phyloP scores from a whole-genome alignment of 2,329 filamentous ascomycete genomes.

The Fusarium fracticaudum region DNA sequence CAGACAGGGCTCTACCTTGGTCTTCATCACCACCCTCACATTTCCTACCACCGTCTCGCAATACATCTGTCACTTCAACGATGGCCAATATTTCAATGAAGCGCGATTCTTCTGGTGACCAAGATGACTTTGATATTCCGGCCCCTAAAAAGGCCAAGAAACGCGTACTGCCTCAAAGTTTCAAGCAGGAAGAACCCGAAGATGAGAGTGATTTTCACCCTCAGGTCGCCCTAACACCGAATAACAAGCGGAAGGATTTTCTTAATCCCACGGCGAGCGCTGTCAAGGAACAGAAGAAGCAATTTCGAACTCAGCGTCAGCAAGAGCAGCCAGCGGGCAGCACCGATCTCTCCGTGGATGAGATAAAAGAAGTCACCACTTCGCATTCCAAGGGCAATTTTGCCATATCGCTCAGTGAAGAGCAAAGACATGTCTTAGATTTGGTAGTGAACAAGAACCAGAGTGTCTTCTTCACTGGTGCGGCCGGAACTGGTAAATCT shows the following conservation, averaged over 20 bases:
- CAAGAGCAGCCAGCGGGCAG: constrained; percentile 54
- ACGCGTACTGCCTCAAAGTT: constrained; percentile 66
- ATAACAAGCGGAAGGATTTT: constrained; percentile 40
- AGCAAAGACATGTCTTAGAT: constrained; percentile 85
- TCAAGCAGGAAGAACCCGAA: constrained; percentile 48
- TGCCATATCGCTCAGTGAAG: constrained; percentile 79
- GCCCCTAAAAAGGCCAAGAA: constrained; percentile 62
- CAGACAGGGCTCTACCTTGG: constrained; percentile 68
- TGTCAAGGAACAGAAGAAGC: constrained; percentile 75
- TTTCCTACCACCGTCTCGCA: constrained; percentile 49
- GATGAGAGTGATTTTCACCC: constrained; percentile 47
- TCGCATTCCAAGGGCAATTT: constrained; percentile 48
- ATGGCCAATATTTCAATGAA: constrained; percentile 49
- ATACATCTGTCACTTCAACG: constrained; percentile 27
- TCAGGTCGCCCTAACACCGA: constrained; percentile 36
- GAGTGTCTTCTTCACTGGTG: constrained; percentile 98
- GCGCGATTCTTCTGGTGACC: constrained; percentile 52
- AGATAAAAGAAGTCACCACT: constrained; percentile 53
- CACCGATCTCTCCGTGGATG: constrained; percentile 42
- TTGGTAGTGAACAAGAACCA: constrained; percentile 82
- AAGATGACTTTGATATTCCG: constrained; percentile 38
- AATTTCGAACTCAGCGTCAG: constrained; percentile 67
- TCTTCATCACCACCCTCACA: constrained; percentile 71
- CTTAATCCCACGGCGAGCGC: constrained; percentile 41
- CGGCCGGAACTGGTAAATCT: constrained; percentile 96